A percentile compares a stretch with the other conserved stretches of the same genome.
Conservation (phyloP, 2,329 filamentous ascomycete species). For the Plectosphaerella plurivora region DNA sequence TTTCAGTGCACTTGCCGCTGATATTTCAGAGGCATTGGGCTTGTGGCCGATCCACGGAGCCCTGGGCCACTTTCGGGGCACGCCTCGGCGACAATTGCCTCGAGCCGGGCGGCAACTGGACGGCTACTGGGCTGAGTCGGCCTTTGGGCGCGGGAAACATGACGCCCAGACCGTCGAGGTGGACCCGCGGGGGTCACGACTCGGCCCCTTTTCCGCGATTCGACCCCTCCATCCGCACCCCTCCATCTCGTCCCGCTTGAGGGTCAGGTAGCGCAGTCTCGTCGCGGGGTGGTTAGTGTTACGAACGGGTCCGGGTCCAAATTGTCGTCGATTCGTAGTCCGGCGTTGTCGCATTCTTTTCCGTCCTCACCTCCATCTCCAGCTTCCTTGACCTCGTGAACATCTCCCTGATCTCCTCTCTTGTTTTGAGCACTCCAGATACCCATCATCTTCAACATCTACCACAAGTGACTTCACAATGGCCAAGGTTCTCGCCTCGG, state of each 20-base stretch:
- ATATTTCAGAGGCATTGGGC: background rate
- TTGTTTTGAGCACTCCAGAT: too few relatives aligned
- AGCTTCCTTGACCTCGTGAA: background rate
- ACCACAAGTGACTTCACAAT: background rate
- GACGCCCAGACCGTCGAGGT: background rate
- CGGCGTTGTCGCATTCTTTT: background rate
- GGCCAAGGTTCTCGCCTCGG: conserved; percentile 40
- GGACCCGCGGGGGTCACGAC: background rate
- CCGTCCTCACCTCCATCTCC: background rate
- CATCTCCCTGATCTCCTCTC: background rate
- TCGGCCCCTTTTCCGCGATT: background rate
- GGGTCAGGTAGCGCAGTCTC: too few relatives aligned
- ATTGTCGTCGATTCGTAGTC: background rate
- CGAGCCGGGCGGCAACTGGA: background rate
- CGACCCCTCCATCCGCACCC: background rate
- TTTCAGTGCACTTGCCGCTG: too few relatives aligned
- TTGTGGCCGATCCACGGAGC: background rate
- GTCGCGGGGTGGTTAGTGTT: background rate
- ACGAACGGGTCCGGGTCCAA: background rate
- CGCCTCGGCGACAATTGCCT: background rate
- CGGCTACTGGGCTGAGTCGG: background rate
- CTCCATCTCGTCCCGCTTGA: too few relatives aligned
- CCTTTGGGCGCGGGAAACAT: background rate
- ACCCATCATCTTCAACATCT: background rate
- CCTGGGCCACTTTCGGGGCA: background rate